These are phyloP conservation scores for Starmerella asiatica DNA, from an alignment of 805 yeast species.

Conservation along the genomic window DNA sequence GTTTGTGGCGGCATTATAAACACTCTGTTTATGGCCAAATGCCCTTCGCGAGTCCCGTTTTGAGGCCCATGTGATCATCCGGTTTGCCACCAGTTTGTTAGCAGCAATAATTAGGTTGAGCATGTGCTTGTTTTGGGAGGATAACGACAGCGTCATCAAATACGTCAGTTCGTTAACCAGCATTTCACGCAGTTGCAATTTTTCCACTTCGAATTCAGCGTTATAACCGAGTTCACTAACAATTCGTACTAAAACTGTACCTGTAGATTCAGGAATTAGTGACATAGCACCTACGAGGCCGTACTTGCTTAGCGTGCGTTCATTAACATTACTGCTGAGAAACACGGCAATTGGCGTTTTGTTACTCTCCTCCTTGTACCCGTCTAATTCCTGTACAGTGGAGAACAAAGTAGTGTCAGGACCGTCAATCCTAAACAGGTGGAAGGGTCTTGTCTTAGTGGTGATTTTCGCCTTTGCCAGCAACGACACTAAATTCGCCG, in stretches of 20 bases:
- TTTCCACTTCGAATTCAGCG: slow-evolving; percentile 21
- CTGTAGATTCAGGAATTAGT: slow-evolving; percentile 30
- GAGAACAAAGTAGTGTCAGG: slow-evolving; percentile 23
- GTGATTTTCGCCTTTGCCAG: slow-evolving; percentile 58
- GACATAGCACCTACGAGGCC: slow-evolving; percentile 35
- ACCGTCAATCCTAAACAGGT: slow-evolving; percentile 46
- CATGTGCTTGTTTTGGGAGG: slow-evolving; percentile 28
- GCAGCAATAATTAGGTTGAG: slow-evolving; percentile 23
- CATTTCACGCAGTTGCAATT: slow-evolving; percentile 27
- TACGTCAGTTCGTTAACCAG: slow-evolving; percentile 32
- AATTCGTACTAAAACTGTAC: slow-evolving; percentile 18
- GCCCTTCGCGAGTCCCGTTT: slow-evolving; percentile 12
- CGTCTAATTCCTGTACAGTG: slow-evolving; percentile 29
- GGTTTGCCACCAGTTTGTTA: slow-evolving; percentile 22
- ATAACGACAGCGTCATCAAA: slow-evolving; percentile 26
- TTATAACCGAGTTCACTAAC: slow-evolving; percentile 21
- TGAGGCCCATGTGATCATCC: slow-evolving; percentile 23
- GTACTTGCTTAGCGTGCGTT: slow-evolving; percentile 27
- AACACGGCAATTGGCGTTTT: slow-evolving; percentile 53
- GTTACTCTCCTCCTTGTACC: slow-evolving; percentile 25
- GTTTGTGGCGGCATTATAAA: neutral
- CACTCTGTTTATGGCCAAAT: slow-evolving; percentile 1
- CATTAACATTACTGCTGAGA: slow-evolving; percentile 35
- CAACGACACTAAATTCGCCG: slow-evolving; percentile 39
- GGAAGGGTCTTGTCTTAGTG: slow-evolving; percentile 73